Conservation (phyloP, 495 filamentous ascomycete genomes). For the Penicillium cataractarum region DNA sequence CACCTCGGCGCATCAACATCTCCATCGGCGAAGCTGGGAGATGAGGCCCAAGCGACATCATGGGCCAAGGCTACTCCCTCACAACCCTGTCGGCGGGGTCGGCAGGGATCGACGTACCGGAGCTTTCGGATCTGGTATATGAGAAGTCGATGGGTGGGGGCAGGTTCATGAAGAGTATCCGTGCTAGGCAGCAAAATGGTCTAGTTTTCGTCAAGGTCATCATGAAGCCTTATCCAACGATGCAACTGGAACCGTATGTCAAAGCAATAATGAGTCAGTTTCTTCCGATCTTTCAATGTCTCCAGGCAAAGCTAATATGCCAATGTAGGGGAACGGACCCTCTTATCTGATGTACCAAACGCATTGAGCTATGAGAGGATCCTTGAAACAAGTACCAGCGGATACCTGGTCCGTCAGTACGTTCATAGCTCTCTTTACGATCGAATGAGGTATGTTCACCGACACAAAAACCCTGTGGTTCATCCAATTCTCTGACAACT, state of each 20-base stretch:
- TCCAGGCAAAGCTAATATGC: conserved; percentile 28
- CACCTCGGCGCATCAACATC: conserved; percentile 1
- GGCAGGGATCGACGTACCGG: conserved; percentile 90
- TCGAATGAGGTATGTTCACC: conserved; percentile 69
- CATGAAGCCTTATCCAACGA: conserved; percentile 81
- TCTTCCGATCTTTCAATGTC: neutral
- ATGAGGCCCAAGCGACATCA: conserved; percentile 53
- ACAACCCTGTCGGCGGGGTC: conserved; percentile 86
- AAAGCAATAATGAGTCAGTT: conserved; percentile 71
- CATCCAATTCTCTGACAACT: conserved; percentile 15
- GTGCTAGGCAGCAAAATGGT: conserved; percentile 86
- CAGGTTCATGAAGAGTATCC: conserved; percentile 96
- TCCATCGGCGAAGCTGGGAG: conserved; percentile 23
- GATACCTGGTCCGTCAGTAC: conserved; percentile 94
- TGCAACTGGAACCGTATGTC: conserved; percentile 78
- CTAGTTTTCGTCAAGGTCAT: conserved; percentile 91
- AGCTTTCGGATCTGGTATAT: conserved; percentile 85
- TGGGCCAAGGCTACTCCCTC: conserved; percentile 97
- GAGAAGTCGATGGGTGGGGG: conserved; percentile 91
- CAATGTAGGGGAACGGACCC: conserved; percentile 73
- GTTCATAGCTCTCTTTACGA: conserved; percentile 97
- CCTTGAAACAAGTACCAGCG: conserved; percentile 85
- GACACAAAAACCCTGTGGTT: neutral
- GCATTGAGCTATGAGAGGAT: conserved; percentile 87
- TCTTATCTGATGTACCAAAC: conserved; percentile 84